Percentiles rank a stretch among this genome's conserved stretches.
These are phyloP conservation scores for Podospora didyma DNA, from an alignment of 495 filamentous ascomycete species.

Conservation along the genomic window DNA sequence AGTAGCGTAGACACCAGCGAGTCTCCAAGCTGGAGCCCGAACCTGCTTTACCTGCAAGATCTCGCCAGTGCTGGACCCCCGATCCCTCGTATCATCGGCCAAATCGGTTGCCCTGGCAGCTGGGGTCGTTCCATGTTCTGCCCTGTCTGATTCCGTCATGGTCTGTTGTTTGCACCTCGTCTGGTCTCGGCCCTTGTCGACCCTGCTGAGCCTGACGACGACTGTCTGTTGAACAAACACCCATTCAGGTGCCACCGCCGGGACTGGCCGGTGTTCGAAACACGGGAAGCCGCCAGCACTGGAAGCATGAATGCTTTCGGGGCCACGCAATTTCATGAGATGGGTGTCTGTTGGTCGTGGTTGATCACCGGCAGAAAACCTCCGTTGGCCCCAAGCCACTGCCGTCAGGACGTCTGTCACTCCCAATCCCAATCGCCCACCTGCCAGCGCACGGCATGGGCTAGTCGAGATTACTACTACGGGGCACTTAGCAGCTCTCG, in stretches of 20 bases:
- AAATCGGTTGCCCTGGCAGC: neutral
- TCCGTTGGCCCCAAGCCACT: neutral
- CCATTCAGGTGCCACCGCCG: conserved; percentile 1
- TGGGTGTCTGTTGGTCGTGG: neutral
- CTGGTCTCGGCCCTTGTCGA: neutral
- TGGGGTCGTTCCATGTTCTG: neutral
- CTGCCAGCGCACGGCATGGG: conserved; percentile 6
- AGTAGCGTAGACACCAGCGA: conserved; percentile 3
- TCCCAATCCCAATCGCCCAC: neutral
- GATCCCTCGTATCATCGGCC: neutral
- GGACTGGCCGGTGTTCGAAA: conserved; percentile 17
- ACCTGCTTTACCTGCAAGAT: conserved; percentile 3
- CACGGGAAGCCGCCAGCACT: conserved; percentile 4
- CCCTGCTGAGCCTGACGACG: neutral
- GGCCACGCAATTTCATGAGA: conserved; percentile 3
- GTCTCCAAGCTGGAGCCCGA: neutral
- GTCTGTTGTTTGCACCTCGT: neutral
- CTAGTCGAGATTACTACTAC: neutral
- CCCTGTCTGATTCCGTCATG: neutral
- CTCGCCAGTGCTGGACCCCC: neutral
- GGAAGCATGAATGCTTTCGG: neutral
- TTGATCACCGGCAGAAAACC: neutral
- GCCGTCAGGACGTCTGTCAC: neutral
- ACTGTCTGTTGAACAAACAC: neutral
- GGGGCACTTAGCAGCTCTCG: too few relatives aligned